Base-by-base conservation (phyloP, 1,139 yeast genomes). In the Hansenula lynferdii region DNA sequence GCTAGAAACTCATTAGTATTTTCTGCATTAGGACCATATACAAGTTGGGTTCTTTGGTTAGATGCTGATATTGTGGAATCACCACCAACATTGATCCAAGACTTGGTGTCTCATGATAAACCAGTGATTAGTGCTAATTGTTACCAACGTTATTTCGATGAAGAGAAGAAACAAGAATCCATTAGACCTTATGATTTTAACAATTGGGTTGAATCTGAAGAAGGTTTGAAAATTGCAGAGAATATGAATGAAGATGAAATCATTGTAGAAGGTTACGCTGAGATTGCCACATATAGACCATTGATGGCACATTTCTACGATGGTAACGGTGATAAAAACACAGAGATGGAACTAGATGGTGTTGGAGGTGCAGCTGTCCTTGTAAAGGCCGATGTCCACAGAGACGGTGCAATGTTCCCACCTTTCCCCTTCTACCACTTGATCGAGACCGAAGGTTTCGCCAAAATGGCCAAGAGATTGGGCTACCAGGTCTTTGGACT, bases 331-430 rank as follows among this genome's bases (percentile, higher is more conserved):
- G 81, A 80, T 44, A 48, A 56, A 12, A 67, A 70, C 44, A 72
- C 80, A 5, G 84, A 78, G 57, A 82, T 90, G 84, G 76, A 78
- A 28, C 70, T 92, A 44, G 98, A 92, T 61, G 98, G 98, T 60
- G 97, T 92, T 42, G 98, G 98, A 40, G 97, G 92, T 44, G 96
- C 97, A 23, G 95, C 97, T 31, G 80, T 95, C 27, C 62, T 92
- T 64, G 98, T 92, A 26, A 87, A 90, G 60, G 96, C 97, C 9
- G 97, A 89, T 51, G 98, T 92, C 41, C 98, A 92, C 64, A 76
- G 98, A 60, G 98, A 92, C 60, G 98, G 98, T 38, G 97, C 97
- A 41, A 90, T 90, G 97, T 92, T 92, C 76, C 98, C 98, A 16
- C 85, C 95, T 29, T 92, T 92, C 77, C 94, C 98, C 44, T 92